Evolutionary conservation across 345 rosid species (phyloP), one percentile per base, ranked within the genome.

Genomic region (Eucalyptus sp.): DNA sequence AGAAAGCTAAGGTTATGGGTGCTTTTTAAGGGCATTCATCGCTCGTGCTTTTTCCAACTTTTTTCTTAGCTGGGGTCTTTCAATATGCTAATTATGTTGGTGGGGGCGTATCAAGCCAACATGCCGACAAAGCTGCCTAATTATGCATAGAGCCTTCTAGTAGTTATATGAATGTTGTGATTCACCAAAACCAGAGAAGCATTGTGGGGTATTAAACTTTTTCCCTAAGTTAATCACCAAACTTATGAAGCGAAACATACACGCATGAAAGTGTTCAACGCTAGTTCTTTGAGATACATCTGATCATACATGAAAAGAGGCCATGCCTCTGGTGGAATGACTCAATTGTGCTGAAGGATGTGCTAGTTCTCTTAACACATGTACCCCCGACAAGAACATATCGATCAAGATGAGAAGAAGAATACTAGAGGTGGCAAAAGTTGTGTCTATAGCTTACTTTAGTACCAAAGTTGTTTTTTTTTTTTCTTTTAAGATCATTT

Each of bases 41-140:
- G 37, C 15, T 76, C 29, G 87, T 87, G 41, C 50, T 56, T 41
- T 56, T 43, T 27, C 52, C 27, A 31, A 25, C 24, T 14, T 12
- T 29, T 58, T 22, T 24, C n/a, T 7, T 50, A 2, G 60, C 17
- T 92, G 91, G 83, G 83, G 83, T 41, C 83, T 76, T 37, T 76
- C 48, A 20, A 76, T 76, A 48, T 50, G 48, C 25, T 41, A 24
- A 56, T 27, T 58, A 24, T 87, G 46, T 76, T 22, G 46, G 41
- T 81, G 89, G 80, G 94, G 94, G 93, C 93, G 90, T 89, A 44
- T 62, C 64, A 83, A 56, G 89, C 92, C 90, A 90, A 90, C 90
- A 91, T 87, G 90, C 95, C 94, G 91, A 93, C 94, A 94, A 89
- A 91, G 83, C 50, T 90, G 93, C 93, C 91, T 62, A 89, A 91